Percentiles rank a stretch among this genome's conserved stretches.
Evolutionary conservation across 139 green algal genomes (phyloP).

Genomic region (Chlorella sp.): DNA sequence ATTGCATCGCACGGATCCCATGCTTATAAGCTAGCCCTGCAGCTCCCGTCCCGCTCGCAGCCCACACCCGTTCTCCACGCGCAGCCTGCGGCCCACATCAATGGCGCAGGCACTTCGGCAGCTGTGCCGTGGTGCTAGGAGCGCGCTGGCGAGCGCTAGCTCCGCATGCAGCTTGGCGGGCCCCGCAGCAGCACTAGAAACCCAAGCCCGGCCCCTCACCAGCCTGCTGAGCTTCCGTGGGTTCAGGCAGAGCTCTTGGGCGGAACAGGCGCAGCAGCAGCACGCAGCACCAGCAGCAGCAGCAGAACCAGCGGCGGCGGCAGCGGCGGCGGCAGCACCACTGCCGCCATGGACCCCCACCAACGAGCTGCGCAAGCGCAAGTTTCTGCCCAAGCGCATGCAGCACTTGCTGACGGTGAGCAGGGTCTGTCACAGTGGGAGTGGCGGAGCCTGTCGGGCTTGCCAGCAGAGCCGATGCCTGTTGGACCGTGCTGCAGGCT

Average conservation of each 20-base stretch:
- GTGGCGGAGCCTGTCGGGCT: too few species aligned
- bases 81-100: too few species aligned
- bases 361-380: slow-evolving; percentile 60
- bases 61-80: too few species aligned
- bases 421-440: too few species aligned
- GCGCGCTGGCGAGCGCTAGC: neutral
- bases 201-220: slow-evolving; percentile 18
- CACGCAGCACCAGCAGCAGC: neutral
- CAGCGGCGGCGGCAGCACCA: slow-evolving; percentile 3
- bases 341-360: slow-evolving; percentile 71
- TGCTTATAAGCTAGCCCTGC: too few species aligned
- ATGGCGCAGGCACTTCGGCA: too few species aligned
- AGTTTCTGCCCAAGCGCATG: slow-evolving; percentile 65
- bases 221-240: slow-evolving; percentile 28
- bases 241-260: slow-evolving; percentile 23
- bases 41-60: too few species aligned
- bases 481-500: too few species aligned
- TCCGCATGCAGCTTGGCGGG: neutral
- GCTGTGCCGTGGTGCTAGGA: neutral
- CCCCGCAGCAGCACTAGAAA: neutral
- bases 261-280: neutral
- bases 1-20: too few species aligned
- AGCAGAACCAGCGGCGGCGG: neutral
- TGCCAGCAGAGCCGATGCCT: too few species aligned
- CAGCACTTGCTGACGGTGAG: slow-evolving; percentile 54